Base-by-base conservation (phyloP, 169 alveolate species). In the Cryptosporidium xiaoi region DNA sequence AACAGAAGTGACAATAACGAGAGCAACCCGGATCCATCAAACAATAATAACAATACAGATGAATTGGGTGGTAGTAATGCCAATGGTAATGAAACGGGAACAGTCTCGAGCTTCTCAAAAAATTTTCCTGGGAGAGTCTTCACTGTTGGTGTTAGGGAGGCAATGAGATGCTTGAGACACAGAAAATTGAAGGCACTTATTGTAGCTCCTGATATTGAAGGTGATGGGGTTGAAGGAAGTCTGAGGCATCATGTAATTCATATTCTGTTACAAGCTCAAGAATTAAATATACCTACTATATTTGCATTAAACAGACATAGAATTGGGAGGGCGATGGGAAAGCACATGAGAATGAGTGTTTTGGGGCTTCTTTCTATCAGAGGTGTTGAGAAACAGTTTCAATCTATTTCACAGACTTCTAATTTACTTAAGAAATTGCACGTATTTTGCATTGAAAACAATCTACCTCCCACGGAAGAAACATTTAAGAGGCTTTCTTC, bases 281-380 rank as follows among this genome's bases (percentile, higher is more conserved):
- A 77, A 46, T 60, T 77, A n/a, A 77, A 77, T 60, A 77, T 77
- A 34, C 87, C 87, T 24, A 62, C 64, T 16, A 77, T 77, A 20
- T 77, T 77, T 60, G 87, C 87, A 10, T 60, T 77, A 3, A 77
- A 77, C 46, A 77, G 87, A 34, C 87, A 77, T 40, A 29, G 87
- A 24, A 77, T 77, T 48, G 87, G 87, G n/a, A 56, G 87, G 36
- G 87, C 87, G n/a, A 77, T 77, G 87, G 87, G 87, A 8, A 77
- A 77, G n/a, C 87, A 77, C 64, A 77, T 77, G 87, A 77, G 87
- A 62, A 77, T 77, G 87, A 77, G 87, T 77, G 87, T 77, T 60
- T 48, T 77, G 44, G 87, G 87, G n/a, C 71, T 77, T 60, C 71
- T 77, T 60, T 77, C 87, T 58, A 77, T 62, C 33, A 56, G 77